A percentile compares a stretch with the other conserved stretches of the same genome.
Evolutionary conservation across 1,284 basidiomycete genomes (phyloP).

Genomic region (Naganishia sp.): DNA sequence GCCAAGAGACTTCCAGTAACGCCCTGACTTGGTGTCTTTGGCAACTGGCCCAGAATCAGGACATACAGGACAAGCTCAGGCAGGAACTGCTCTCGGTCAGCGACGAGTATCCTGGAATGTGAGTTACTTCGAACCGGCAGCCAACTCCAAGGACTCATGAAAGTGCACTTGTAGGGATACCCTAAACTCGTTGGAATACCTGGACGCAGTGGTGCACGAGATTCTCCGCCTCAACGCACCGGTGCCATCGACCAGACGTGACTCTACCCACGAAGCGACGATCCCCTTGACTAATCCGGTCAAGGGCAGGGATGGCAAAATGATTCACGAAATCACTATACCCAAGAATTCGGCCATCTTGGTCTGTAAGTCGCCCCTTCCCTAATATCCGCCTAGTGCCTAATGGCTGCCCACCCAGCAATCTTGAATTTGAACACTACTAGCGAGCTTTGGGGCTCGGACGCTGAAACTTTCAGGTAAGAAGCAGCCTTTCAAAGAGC

Average conservation of each 20-base stretch:
- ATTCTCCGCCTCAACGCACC: constrained; percentile 66
- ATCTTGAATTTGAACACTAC: constrained; percentile 63
- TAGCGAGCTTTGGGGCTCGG: constrained; percentile 65
- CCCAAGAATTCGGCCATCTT: constrained; percentile 46
- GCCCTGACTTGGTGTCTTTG: constrained; percentile 73
- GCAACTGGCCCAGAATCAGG: constrained; percentile 61
- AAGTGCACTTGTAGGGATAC: constrained; percentile 42
- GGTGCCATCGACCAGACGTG: constrained; percentile 66
- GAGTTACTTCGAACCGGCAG: constrained; percentile 14
- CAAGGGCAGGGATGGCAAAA: constrained; percentile 49
- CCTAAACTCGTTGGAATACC: constrained; percentile 58
- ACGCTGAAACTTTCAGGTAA: constrained; percentile 66
- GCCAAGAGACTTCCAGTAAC: constrained; percentile 75
- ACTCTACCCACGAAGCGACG: constrained; percentile 60
- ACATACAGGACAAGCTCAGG: constrained; percentile 63
- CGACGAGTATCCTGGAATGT: constrained; percentile 36
- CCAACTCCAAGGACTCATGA: constrained; percentile 33
- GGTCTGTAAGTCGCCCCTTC: constrained; percentile 42
- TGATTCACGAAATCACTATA: constrained; percentile 46
- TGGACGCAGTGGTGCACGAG: constrained; percentile 70
- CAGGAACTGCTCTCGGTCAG: constrained; percentile 55
- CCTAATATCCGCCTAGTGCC: too few relatives aligned
- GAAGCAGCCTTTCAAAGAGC: constrained; percentile 16
- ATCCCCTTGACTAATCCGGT: constrained; percentile 62
- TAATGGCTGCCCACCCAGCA: constrained; percentile 35